These are phyloP conservation scores for Coemansia sp. DNA, from an alignment of 192 early-diverging fungal species.

Conservation along the genomic window DNA sequence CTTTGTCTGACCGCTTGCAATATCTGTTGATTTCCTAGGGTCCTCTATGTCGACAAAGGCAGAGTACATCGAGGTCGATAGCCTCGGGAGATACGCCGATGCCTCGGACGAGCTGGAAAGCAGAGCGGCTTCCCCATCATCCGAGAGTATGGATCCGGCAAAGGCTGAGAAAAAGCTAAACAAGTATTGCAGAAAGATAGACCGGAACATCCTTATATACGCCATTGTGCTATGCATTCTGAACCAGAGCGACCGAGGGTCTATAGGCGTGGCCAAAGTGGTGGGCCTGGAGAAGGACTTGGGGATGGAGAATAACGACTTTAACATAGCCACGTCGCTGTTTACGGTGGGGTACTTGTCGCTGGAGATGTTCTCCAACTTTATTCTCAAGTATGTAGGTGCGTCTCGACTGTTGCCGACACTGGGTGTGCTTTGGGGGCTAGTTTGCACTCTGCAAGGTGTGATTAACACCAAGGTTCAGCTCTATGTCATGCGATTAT, in stretches of 20 bases:
- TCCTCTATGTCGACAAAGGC: conserved; percentile 19
- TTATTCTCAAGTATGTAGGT: conserved; percentile 39
- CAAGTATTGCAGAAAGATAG: conserved; percentile 38
- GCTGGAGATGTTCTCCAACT: conserved; percentile 43
- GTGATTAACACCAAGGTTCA: conserved; percentile 28
- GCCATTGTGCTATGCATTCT: conserved; percentile 29
- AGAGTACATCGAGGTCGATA: conserved; percentile 26
- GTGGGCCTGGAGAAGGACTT: conserved; percentile 45
- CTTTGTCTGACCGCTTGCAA: too few relatives aligned
- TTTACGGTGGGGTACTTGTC: conserved; percentile 44
- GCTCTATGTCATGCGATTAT: conserved; percentile 36
- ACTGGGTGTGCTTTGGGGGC: conserved; percentile 39
- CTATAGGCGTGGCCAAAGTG: conserved; percentile 49
- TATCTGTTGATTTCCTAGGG: too few relatives aligned
- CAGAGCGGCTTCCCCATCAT: not conserved
- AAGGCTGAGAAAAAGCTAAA: conserved; percentile 8
- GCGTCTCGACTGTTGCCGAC: conserved; percentile 39
- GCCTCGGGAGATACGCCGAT: conserved; percentile 2
- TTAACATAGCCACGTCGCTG: conserved; percentile 43
- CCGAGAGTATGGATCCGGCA: not conserved
- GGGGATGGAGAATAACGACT: conserved; percentile 39
- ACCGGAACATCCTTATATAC: conserved; percentile 35
- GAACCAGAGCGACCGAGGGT: conserved; percentile 45
- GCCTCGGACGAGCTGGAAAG: not conserved
- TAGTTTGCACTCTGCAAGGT: conserved; percentile 42